Evolutionary conservation across 345 rosid genomes (phyloP).

Genomic region (Eucalyptus pauciflora): DNA sequence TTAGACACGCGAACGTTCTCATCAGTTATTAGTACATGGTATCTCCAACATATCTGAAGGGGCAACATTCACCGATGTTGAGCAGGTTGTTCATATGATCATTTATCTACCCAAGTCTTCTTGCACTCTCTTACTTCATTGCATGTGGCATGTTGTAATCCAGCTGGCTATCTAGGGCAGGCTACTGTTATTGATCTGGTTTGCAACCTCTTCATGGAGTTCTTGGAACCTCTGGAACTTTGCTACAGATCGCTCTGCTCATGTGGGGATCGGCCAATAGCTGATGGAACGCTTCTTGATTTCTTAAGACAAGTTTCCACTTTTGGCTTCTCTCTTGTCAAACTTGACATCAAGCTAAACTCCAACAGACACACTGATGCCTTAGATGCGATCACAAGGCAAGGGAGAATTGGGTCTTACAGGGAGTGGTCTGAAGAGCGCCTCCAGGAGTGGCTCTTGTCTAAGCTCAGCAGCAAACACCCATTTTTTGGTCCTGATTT

Average conservation of each 20-base stretch:
- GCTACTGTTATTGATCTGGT: neutral
- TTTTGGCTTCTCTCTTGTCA: constrained; percentile 89
- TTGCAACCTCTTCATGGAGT: constrained; percentile 21
- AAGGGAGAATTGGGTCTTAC: constrained; percentile 70
- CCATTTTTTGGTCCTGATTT: constrained; percentile 93
- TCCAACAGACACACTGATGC: constrained; percentile 93
- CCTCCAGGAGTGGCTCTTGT: constrained; percentile 70
- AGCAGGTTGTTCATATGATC: constrained; percentile 17
- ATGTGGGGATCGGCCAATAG: constrained; percentile 84
- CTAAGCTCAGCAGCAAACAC: constrained; percentile 76
- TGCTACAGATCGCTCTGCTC: constrained; percentile 81
- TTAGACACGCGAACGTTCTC: constrained; percentile 48
- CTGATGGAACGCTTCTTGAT: constrained; percentile 95
- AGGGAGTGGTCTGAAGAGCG: constrained; percentile 77
- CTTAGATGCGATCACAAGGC: constrained; percentile 80
- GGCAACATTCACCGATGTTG: constrained; percentile 32
- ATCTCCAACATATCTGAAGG: constrained; percentile 49
- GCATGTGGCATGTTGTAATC: neutral
- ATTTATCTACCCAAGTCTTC: neutral
- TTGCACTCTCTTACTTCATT: neutral
- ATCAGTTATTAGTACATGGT: constrained; percentile 30
- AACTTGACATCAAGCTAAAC: constrained; percentile 94
- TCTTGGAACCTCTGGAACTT: constrained; percentile 94
- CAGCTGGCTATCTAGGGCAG: neutral
- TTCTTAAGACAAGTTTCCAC: constrained; percentile 96